These are phyloP conservation scores for Lactarius vividus DNA, from an alignment of 768 basidiomycete species.

Conservation along the genomic window DNA sequence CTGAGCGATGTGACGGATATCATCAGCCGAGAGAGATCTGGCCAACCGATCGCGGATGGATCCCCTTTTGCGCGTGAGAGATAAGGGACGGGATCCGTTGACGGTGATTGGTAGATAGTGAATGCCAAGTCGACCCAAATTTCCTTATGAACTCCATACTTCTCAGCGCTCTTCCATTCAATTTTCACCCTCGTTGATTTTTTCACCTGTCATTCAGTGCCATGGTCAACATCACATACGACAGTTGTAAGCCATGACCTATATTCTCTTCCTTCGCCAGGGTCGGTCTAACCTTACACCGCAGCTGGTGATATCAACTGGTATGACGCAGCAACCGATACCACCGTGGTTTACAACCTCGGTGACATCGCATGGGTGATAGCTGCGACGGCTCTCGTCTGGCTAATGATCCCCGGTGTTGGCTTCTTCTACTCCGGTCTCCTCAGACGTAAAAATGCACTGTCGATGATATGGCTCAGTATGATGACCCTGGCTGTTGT, in stretches of 20 bases:
- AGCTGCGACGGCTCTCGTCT: constrained; percentile 75
- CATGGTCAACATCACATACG: constrained; percentile 35
- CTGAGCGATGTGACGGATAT: background rate
- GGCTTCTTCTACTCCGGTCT: constrained; percentile 92
- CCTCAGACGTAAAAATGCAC: constrained; percentile 87
- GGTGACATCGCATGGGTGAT: constrained; percentile 73
- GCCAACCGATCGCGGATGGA: constrained; percentile 1
- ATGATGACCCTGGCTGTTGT: constrained; percentile 77
- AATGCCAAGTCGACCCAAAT: background rate
- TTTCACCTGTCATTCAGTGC: constrained; percentile 3
- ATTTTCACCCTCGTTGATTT: background rate
- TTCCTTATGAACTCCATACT: constrained; percentile 7
- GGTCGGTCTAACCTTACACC: background rate
- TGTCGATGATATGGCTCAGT: constrained; percentile 83
- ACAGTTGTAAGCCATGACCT: constrained; percentile 22
- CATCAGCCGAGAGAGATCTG: background rate
- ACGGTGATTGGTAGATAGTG: constrained; percentile 24
- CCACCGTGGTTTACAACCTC: constrained; percentile 46
- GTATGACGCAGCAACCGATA: constrained; percentile 29
- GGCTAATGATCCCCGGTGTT: constrained; percentile 61
- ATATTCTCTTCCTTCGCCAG: background rate
- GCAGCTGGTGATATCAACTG: constrained; percentile 42
- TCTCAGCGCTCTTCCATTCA: background rate
- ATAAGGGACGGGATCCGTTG: background rate
- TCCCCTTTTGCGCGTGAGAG: background rate